These are phyloP conservation scores for Chaetomium fimeti DNA, from an alignment of 495 filamentous ascomycete species.

Conservation along the genomic window DNA sequence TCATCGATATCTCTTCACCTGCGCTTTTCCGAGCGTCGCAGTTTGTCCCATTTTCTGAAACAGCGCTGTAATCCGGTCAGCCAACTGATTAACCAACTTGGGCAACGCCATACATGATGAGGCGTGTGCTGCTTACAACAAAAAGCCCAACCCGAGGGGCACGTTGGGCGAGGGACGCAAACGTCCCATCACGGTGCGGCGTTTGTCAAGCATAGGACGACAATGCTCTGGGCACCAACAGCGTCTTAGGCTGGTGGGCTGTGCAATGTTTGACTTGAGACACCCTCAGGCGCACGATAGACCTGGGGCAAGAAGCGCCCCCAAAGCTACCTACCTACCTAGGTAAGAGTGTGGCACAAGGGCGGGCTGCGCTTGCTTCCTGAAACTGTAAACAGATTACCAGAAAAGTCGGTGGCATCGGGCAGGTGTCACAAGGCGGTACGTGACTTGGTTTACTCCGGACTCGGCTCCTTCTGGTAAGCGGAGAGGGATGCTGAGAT, in stretches of 20 bases:
- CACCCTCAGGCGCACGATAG: neutral
- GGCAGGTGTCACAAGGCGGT: constrained; percentile 18
- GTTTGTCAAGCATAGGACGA: neutral
- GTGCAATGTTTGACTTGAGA: constrained; percentile 1
- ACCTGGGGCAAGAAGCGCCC: neutral
- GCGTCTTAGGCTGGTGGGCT: neutral
- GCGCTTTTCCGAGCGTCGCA: neutral
- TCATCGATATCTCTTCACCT: neutral
- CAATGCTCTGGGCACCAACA: neutral
- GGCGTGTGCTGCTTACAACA: neutral
- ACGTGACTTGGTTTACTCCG: neutral
- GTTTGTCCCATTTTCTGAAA: neutral
- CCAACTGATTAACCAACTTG: neutral
- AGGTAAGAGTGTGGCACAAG: constrained; percentile 9
- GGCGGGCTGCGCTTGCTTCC: constrained; percentile 1
- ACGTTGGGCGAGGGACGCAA: neutral
- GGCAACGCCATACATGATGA: neutral
- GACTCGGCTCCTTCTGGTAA: constrained; percentile 6
- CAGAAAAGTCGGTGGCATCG: neutral
- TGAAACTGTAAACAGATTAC: constrained; percentile 10
- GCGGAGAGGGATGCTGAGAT: neutral
- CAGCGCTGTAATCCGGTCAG: neutral
- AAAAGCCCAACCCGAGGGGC: neutral
- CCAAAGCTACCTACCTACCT: too few species aligned
- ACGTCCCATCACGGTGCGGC: neutral